A percentile compares a stretch with the other conserved stretches of the same genome.
These are phyloP conservation scores for Endoconidiophora polonica DNA, from an alignment of 2,329 filamentous ascomycete genomes.

Conservation along the genomic window DNA sequence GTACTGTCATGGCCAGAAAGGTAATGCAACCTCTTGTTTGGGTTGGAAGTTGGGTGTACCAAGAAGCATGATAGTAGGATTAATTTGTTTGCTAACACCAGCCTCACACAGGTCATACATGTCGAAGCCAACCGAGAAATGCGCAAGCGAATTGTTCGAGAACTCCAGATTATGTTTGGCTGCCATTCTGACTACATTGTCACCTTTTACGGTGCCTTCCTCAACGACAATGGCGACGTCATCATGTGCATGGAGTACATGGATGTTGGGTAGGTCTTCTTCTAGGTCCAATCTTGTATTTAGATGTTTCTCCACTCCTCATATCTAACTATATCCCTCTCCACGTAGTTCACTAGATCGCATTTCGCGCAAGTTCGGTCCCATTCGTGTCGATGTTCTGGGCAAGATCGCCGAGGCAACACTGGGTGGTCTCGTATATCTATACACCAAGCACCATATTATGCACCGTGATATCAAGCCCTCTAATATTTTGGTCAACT, in stretches of 20 bases:
- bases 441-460: constrained; percentile 89
- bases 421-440: constrained; percentile 80
- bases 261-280: constrained; percentile 72
- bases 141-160: constrained; percentile 88
- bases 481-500: constrained; percentile 94
- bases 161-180: constrained; percentile 95
- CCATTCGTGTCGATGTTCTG: constrained; percentile 85
- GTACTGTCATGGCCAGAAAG: constrained; percentile 96
- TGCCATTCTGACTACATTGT: constrained; percentile 96
- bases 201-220: constrained; percentile 91
- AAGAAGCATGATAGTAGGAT: too few species aligned
- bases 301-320: neutral
- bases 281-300: neutral
- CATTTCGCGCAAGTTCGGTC: constrained; percentile 87
- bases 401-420: constrained; percentile 97
- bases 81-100: neutral
- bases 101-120: constrained; percentile 62
- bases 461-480: constrained; percentile 99
- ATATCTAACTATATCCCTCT: neutral
- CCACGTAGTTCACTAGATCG: constrained; percentile 64
- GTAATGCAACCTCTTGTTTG: constrained; percentile 28
- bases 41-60: neutral
- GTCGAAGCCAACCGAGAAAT: constrained; percentile 97
- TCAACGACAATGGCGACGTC: constrained; percentile 92
- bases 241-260: constrained; percentile 99